phyloP scores from a whole-genome alignment of 768 basidiomycete species.

The Tremella fuciformis region DNA sequence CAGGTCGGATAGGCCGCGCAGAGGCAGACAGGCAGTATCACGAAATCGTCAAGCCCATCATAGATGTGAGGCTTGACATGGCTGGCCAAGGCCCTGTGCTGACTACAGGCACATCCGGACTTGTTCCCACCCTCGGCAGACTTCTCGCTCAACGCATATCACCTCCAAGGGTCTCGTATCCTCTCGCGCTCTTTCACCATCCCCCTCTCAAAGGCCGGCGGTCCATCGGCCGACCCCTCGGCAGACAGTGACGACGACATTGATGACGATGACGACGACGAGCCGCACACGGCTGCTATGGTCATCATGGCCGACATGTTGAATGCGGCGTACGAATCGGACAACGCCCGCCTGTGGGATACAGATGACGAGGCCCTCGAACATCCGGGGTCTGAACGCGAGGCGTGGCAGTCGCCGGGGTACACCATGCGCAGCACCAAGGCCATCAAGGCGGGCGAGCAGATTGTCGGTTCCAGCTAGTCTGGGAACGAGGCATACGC shows the following conservation, averaged over 20 bases:
- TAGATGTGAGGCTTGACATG: conserved; percentile 58
- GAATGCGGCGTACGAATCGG: conserved; percentile 78
- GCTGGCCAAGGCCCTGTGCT: conserved; percentile 2
- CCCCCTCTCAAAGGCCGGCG: conserved; percentile 55
- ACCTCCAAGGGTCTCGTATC: conserved; percentile 85
- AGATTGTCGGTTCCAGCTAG: conserved; percentile 65
- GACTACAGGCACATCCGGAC: conserved; percentile 35
- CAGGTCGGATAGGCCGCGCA: conserved; percentile 81
- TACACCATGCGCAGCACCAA: conserved; percentile 62
- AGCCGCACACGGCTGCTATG: conserved; percentile 73
- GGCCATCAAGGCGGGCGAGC: conserved; percentile 69
- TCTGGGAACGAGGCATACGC: neutral
- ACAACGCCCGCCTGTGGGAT: conserved; percentile 84
- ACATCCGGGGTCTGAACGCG: neutral
- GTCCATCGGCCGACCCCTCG: conserved; percentile 21
- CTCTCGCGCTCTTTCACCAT: conserved; percentile 89
- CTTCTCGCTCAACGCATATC: conserved; percentile 73
- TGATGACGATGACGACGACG: conserved; percentile 59
- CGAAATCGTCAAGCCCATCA: conserved; percentile 65
- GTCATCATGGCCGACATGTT: conserved; percentile 95
- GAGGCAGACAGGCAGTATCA: conserved; percentile 74
- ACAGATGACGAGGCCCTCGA: conserved; percentile 17
- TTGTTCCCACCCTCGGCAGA: conserved; percentile 59
- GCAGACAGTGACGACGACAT: conserved; percentile 43
- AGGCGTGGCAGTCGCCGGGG: conserved; percentile 13